Conservation (phyloP, 2,329 filamentous ascomycete genomes). For the Dichotomopilus funicola region DNA sequence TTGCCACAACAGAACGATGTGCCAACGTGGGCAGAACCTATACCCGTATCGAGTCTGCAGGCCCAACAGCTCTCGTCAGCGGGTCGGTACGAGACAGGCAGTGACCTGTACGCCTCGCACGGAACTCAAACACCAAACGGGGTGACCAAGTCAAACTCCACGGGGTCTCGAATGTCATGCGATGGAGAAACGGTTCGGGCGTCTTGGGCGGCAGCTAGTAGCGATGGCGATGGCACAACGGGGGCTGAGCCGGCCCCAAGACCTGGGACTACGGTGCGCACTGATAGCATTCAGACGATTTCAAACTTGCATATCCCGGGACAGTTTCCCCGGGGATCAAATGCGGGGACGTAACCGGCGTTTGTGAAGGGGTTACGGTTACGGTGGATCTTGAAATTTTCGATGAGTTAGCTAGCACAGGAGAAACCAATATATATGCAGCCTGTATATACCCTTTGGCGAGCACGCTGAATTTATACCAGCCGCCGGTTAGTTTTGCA, state of each 20-base stretch:
- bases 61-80: too few relatives aligned
- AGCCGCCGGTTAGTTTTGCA: too few relatives aligned
- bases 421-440: too few relatives aligned
- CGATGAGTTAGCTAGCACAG: too few relatives aligned
- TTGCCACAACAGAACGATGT: background rate
- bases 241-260: background rate
- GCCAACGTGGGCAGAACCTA: slow-evolving; percentile 7
- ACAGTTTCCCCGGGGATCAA: slow-evolving; percentile 46
- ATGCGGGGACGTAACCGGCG: background rate
- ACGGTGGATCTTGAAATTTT: too few relatives aligned
- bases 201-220: background rate
- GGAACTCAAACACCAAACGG: background rate
- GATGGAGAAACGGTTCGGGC: background rate
- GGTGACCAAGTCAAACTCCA: background rate
- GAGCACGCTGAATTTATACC: too few relatives aligned
- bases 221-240: background rate
- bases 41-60: background rate
- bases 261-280: slow-evolving; percentile 25
- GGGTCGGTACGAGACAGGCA: background rate
- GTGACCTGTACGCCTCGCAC: background rate
- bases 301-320: slow-evolving; percentile 65
- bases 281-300: slow-evolving; percentile 47
- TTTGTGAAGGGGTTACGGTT: too few relatives aligned
- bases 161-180: background rate
- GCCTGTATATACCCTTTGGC: too few relatives aligned